Evolutionary conservation across 2,329 filamentous ascomycete genomes (phyloP).

Genomic region (Ophidiomyces ophidiicola): DNA sequence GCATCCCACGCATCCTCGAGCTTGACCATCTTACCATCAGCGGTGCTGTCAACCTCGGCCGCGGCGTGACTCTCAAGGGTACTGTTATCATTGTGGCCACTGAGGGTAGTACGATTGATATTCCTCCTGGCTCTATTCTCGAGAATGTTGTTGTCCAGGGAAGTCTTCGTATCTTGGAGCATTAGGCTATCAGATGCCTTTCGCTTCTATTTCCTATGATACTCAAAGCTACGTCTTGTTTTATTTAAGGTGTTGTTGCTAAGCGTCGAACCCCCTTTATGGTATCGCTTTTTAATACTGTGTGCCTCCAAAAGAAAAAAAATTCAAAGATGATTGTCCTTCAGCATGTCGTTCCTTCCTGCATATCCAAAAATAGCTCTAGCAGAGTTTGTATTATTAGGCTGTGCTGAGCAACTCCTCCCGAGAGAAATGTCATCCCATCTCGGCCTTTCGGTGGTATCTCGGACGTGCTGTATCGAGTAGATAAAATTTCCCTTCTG

Average conservation of each 20-base stretch:
- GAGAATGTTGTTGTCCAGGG: constrained; percentile 99
- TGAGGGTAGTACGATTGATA: constrained; percentile 94
- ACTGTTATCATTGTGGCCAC: constrained; percentile 98
- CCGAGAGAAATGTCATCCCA: too few relatives aligned
- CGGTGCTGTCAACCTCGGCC: constrained; percentile 89
- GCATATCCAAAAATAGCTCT: background rate
- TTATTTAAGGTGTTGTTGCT: background rate
- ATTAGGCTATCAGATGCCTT: constrained; percentile 44
- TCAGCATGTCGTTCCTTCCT: background rate
- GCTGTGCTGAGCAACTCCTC: too few relatives aligned
- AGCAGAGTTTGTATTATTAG: background rate
- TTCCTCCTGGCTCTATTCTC: constrained; percentile 88
- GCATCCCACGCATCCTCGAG: constrained; percentile 41
- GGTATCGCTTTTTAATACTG: constrained; percentile 8
- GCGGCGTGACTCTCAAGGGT: constrained; percentile 87
- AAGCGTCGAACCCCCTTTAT: constrained; percentile 1
- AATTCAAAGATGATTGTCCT: background rate
- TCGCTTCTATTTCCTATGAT: too few relatives aligned
- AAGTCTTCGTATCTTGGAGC: constrained; percentile 64
- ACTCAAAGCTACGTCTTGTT: too few relatives aligned
- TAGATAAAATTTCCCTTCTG: too few relatives aligned
- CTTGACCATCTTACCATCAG: constrained; percentile 82
- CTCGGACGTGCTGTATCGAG: too few relatives aligned
- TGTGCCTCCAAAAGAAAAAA: constrained; percentile 1
- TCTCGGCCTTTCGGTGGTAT: too few relatives aligned